Conservation (phyloP, 1,139 yeast species). For the Lodderomyces parapsilosis region DNA sequence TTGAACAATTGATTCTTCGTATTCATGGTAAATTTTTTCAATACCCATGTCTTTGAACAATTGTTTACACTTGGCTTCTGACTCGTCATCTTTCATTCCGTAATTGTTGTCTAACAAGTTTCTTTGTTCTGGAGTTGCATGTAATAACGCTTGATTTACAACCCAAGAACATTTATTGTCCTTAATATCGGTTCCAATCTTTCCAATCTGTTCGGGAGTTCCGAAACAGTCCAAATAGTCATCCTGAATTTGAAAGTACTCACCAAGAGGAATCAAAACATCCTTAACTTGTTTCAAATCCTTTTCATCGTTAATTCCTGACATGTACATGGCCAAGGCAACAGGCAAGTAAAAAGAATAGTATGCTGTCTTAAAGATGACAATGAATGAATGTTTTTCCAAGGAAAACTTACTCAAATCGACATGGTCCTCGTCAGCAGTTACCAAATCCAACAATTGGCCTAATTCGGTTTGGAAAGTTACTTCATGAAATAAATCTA, state of each 20-base stretch:
- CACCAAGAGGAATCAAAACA: slow-evolving; percentile 91
- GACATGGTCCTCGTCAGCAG: slow-evolving; percentile 95
- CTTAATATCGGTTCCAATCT: slow-evolving; percentile 97
- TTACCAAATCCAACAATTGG: slow-evolving; percentile 89
- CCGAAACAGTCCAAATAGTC: slow-evolving; percentile 97
- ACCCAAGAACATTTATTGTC: slow-evolving; percentile 99
- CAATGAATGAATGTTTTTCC: slow-evolving; percentile 90
- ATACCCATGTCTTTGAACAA: slow-evolving; percentile 75
- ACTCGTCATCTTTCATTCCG: slow-evolving; percentile 73
- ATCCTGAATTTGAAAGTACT: slow-evolving; percentile 98
- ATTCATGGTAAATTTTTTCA: slow-evolving; percentile 67
- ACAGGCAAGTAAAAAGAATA: slow-evolving; percentile 98
- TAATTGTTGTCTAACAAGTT: slow-evolving; percentile 79
- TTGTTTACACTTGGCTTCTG: slow-evolving; percentile 71
- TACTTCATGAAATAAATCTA: slow-evolving; percentile 91
- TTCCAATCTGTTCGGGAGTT: slow-evolving; percentile 95
- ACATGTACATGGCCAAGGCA: slow-evolving; percentile 92
- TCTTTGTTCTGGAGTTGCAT: slow-evolving; percentile 81
- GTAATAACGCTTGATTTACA: slow-evolving; percentile 84
- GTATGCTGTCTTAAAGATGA: slow-evolving; percentile 94
- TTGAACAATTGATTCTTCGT: slow-evolving; percentile 76
- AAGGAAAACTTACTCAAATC: slow-evolving; percentile 86
- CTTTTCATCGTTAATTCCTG: slow-evolving; percentile 66
- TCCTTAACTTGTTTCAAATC: slow-evolving; percentile 89
- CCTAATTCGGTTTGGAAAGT: slow-evolving; percentile 98